Evolutionary conservation across 2,329 filamentous ascomycete species (phyloP), one percentile per base, ranked within the genome.

Genomic region (Pezicula carpinea): DNA sequence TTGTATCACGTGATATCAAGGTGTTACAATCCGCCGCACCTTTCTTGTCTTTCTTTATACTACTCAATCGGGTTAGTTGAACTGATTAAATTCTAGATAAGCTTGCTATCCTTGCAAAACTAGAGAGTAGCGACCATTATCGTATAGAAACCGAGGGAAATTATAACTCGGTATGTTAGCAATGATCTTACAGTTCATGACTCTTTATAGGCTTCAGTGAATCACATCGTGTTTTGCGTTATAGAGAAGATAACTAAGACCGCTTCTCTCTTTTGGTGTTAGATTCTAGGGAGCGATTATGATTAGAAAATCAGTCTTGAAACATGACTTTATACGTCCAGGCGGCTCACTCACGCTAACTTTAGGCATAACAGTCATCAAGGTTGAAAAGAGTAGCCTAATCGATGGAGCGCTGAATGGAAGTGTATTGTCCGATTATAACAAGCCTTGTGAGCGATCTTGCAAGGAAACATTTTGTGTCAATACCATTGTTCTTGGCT

Each of bases 371-470:
- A 65, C 66, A 11, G 62, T 59, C 1, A 52, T 68, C 48, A 55
- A 60, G 31, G 66, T 67, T 2, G 64, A 66, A 22, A 66, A 65
- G 51, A 63, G 64, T 15, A 62, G 67, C 5, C 52, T 64, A 5
- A 62, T 67, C 11, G 66, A 65, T 18, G 61, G 59, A 3, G 42
- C 42, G 5, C 21, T 53, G 23, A 53, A 56, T 34, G 72, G 73
- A 0, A 79, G 73, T 0, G 54, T 78, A 4, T 68, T 79, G 34
- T 69, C 73, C 6, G n/a, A 68, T 84, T 55, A 69, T 71, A 1
- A 69, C 77, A 2, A 74, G 71, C 2, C 65, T 87, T 17, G 82
- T 82, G 2, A 59, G 83, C 34, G 82, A 86, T 53, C 58, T 87
- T 41, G 43, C 56, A 10, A 53, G 6, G 73, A 73, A 53, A 83